Base-by-base conservation (phyloP, 176 grass and related monocot genomes). In the Carex cristatella region DNA sequence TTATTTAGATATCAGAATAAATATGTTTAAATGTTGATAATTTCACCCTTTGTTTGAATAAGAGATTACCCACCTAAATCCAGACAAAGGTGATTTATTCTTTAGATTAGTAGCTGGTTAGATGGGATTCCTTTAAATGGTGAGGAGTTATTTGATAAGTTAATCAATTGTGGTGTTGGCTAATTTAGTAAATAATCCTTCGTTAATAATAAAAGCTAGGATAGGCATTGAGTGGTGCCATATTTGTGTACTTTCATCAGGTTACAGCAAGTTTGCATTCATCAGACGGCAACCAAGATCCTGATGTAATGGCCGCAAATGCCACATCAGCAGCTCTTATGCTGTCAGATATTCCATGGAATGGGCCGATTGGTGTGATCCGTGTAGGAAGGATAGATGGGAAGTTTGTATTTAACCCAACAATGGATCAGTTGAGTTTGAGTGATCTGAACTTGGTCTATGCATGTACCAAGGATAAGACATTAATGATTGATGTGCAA, bases 361-460 rank as follows among this genome's bases (percentile, higher is more conserved):
- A 99, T 90, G 96, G 93, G 7, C 93, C 93, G 0, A 94, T 99
- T 87, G 96, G 91, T 65, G 87, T 95, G 83, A 95, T 95, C 59
- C 91, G 96, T 89, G 87, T 99, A 53, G 96, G 96, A 61, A 92
- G 93, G 81, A 89, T 99, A 81, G 88, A 99, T 87, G 96, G 96
- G 32, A 94, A 86, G 40, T 95, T 99, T 65, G 53, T 99, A 16
- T 87, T 99, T 85, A 95, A 99, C 77, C 93, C 96, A 71, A 99
- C 91, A 79, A 91, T 94, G 61, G 90, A 95, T 87, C 91, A 99
- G 93, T 81, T 99, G 77, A 88, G 90, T 78, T 89, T 91, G 83
- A 99, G 96, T 81, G 96, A 99, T 85, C 96, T 99, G 88, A 99
- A 99, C 83, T 92, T 99, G 86, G 62, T 99, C 64, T 99, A 99